Evolutionary conservation across 1,284 basidiomycete genomes (phyloP).

Genomic region (Wallemia hederae): DNA sequence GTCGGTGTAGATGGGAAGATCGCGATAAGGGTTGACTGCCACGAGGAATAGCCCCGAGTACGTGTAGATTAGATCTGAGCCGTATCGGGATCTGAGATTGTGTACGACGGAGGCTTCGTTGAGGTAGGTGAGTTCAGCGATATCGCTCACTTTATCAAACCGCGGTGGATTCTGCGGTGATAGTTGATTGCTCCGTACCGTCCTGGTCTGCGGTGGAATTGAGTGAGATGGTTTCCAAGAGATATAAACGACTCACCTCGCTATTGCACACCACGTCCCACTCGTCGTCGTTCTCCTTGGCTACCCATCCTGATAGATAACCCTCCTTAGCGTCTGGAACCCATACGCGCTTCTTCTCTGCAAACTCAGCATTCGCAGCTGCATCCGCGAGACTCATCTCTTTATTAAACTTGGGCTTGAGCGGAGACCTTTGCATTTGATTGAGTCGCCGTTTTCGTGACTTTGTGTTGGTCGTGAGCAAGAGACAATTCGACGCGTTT

Average conservation of each 20-base stretch:
- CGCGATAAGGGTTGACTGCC: slow-evolving; percentile 90
- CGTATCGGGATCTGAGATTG: slow-evolving; percentile 72
- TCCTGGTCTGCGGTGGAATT: slow-evolving; percentile 25
- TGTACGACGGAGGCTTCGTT: slow-evolving; percentile 98
- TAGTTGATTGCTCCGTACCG: slow-evolving; percentile 40
- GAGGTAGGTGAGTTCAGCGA: slow-evolving; percentile 87
- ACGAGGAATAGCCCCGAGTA: slow-evolving; percentile 92
- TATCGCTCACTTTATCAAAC: slow-evolving; percentile 92
- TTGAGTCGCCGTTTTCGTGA: too few relatives aligned
- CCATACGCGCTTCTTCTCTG: slow-evolving; percentile 33
- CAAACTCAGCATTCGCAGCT: slow-evolving; percentile 9
- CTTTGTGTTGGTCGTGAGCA: too few relatives aligned
- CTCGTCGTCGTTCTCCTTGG: slow-evolving; percentile 34
- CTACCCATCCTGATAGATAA: slow-evolving; percentile 67
- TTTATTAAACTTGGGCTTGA: not conserved
- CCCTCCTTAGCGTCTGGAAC: slow-evolving; percentile 66
- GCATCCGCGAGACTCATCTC: not conserved
- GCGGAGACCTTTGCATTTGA: not conserved
- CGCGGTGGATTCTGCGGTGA: slow-evolving; percentile 97
- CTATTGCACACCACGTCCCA: slow-evolving; percentile 55
- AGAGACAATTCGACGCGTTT: not conserved
- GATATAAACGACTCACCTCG: slow-evolving; percentile 25
- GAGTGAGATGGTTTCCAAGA: not conserved
- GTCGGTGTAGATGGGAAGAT: slow-evolving; percentile 73
- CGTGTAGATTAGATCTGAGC: slow-evolving; percentile 78